phyloP scores from a whole-genome alignment of 345 rosid species.

The Excoecaria agallocha region DNA sequence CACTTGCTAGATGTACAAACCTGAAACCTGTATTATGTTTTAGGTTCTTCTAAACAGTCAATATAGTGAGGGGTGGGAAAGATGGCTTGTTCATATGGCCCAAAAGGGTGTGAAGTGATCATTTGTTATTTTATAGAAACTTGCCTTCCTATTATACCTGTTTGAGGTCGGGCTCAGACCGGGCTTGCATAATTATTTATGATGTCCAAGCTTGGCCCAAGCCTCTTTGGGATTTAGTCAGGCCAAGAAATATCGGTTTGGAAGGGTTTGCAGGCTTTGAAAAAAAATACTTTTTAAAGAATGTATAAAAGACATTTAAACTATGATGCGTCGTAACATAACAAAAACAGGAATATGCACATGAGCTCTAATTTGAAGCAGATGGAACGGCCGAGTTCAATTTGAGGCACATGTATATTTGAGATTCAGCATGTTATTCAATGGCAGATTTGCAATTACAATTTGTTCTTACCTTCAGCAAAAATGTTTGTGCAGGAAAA shows the following conservation, averaged over 20 bases:
- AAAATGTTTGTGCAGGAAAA: slow-evolving; percentile 53
- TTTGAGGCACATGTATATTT: background rate
- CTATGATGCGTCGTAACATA: background rate
- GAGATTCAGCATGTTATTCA: background rate
- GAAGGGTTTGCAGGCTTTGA: no score
- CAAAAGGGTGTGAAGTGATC: background rate
- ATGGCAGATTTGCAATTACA: background rate
- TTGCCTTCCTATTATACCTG: background rate
- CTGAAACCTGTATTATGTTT: background rate
- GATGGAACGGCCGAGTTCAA: background rate
- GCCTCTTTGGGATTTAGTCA: no score
- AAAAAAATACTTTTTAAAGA: no score
- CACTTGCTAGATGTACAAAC: background rate
- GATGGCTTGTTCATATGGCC: background rate
- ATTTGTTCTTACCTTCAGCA: background rate
- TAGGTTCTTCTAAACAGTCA: background rate
- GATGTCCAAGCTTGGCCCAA: no score
- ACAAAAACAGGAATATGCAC: background rate
- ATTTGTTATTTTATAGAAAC: background rate
- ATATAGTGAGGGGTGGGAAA: background rate
- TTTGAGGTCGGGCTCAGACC: no score
- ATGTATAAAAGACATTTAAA: no score
- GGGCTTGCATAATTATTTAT: no score
- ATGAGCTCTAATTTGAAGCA: background rate
- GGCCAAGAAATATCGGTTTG: no score